Evolutionary conservation across 306 rosid species (phyloP).

Genomic region (Cotoneaster glaucophyllus): DNA sequence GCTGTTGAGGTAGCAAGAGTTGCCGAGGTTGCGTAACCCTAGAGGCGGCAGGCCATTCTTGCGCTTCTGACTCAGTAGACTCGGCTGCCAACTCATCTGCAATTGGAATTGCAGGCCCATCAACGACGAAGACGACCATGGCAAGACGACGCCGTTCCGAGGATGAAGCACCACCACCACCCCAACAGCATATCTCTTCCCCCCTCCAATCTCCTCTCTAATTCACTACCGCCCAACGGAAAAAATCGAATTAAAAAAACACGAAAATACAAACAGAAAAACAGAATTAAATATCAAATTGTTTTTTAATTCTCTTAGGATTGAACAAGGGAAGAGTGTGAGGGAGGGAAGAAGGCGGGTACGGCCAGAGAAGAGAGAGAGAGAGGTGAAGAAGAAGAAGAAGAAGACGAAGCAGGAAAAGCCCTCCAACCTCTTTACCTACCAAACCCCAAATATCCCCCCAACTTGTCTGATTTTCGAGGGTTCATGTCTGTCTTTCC

Average conservation of each 20-base stretch:
- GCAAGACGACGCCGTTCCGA: constrained; percentile 42
- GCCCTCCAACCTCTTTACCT: background rate
- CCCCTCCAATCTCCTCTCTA: background rate
- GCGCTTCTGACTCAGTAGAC: constrained; percentile 74
- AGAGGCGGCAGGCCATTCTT: constrained; percentile 73
- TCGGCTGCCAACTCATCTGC: constrained; percentile 99
- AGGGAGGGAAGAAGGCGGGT: background rate
- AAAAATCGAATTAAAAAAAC: background rate
- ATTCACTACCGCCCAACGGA: background rate
- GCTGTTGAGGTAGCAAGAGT: constrained; percentile 97
- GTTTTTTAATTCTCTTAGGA: background rate
- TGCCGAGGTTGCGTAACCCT: constrained; percentile 93
- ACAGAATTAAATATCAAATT: background rate
- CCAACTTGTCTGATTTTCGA: background rate
- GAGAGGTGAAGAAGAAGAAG: background rate
- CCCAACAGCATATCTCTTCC: constrained; percentile 63
- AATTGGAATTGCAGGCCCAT: constrained; percentile 69
- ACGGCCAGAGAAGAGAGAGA: background rate
- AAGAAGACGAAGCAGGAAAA: background rate
- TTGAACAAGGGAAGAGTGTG: background rate
- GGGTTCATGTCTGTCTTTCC: constrained; percentile 5
- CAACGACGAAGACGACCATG: constrained; percentile 61
- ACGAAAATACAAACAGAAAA: background rate
- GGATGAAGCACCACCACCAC: constrained; percentile 36
- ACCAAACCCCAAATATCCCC: constrained; percentile 6